These are phyloP conservation scores for Colletotrichum kahawae DNA, from an alignment of 2,329 filamentous ascomycete genomes.

Conservation along the genomic window DNA sequence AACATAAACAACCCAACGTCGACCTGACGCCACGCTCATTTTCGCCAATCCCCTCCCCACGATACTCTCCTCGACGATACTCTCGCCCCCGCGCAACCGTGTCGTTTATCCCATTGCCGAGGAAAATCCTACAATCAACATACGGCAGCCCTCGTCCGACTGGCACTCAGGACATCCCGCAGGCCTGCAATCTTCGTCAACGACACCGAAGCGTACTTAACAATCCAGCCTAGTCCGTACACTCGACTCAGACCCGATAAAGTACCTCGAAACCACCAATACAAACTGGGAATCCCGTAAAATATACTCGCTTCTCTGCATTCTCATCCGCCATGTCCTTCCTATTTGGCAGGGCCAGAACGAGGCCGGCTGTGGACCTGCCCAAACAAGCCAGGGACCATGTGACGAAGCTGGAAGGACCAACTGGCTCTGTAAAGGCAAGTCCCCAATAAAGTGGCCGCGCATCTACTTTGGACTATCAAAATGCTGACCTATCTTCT, in stretches of 20 bases:
- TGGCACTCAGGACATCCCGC: neutral
- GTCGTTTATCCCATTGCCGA: too few species aligned
- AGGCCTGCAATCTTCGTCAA: neutral
- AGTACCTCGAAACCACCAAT: neutral
- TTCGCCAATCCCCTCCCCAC: neutral
- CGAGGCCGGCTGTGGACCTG: constrained; percentile 57
- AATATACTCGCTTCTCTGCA: neutral
- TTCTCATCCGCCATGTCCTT: constrained; percentile 51
- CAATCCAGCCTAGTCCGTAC: neutral
- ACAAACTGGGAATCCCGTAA: neutral
- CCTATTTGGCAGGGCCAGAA: constrained; percentile 58
- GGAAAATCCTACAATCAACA: neutral
- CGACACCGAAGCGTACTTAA: neutral
- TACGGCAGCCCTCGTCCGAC: neutral
- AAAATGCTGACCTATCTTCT: constrained; percentile 26
- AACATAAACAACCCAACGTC: constrained; percentile 4
- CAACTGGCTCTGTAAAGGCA: constrained; percentile 54
- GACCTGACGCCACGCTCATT: neutral
- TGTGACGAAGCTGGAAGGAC: constrained; percentile 56
- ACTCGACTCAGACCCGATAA: neutral
- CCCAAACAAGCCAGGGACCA: constrained; percentile 62
- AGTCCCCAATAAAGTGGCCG: neutral
- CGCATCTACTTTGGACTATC: constrained; percentile 7
- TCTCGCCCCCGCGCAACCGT: neutral
- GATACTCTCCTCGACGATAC: neutral